Evolutionary conservation across 352 stramenopile species (phyloP).

Genomic region (Vaucheria bursata): DNA sequence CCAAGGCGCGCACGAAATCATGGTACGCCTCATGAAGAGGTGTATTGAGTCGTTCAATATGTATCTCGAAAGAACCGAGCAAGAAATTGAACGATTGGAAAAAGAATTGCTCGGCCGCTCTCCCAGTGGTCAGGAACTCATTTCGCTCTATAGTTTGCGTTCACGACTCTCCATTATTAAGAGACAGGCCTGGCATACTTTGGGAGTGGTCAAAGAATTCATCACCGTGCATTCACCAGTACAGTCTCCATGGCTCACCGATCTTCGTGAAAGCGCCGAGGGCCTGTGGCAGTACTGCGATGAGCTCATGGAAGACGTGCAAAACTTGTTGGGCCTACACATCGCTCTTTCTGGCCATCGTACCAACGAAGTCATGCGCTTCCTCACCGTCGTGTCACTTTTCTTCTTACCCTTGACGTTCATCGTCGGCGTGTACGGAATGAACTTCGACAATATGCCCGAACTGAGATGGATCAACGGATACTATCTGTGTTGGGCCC

Average conservation of each 20-base stretch:
- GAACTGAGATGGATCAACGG: background rate
- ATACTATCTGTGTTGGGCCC: background rate
- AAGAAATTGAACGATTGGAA: background rate
- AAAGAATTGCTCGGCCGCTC: background rate
- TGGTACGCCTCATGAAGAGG: background rate
- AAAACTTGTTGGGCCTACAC: conserved; percentile 1
- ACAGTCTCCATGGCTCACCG: background rate
- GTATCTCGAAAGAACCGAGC: background rate
- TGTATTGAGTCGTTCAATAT: background rate
- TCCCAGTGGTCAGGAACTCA: background rate
- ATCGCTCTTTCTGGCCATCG: background rate
- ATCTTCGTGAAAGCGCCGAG: background rate
- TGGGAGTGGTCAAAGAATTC: background rate
- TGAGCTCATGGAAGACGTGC: conserved; percentile 1
- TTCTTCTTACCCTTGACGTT: conserved; percentile 5
- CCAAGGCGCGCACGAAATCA: background rate
- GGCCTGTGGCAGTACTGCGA: background rate
- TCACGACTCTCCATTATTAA: background rate
- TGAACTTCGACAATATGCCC: background rate
- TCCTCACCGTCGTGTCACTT: background rate
- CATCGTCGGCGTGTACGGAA: background rate
- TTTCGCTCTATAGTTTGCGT: background rate
- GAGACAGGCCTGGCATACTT: background rate
- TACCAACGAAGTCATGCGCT: conserved; percentile 3
- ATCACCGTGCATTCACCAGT: background rate